Percentiles rank a stretch among this genome's conserved stretches.
Conservation (phyloP, 345 rosid species). For the Raphanus sativus region DNA sequence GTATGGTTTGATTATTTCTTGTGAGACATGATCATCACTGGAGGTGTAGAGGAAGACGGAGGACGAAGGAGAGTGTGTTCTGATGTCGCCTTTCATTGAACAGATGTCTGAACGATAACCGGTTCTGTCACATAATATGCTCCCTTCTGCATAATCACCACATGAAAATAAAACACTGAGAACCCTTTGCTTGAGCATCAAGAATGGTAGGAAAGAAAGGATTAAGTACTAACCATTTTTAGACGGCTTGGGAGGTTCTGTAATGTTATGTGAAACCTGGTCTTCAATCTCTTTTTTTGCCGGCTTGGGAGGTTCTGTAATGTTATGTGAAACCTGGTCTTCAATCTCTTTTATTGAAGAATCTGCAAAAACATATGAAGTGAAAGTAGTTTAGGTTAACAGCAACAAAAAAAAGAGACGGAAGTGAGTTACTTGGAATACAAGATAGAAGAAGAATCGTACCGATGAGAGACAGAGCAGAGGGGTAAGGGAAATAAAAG, state of each 20-base stretch:
- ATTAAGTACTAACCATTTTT: constrained; percentile 22
- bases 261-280: constrained; percentile 1
- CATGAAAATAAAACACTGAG: background rate
- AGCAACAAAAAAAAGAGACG: background rate
- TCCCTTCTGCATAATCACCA: constrained; percentile 31
- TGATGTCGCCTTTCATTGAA: constrained; percentile 74
- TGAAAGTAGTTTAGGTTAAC: constrained; percentile 1
- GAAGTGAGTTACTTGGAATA: constrained; percentile 8
- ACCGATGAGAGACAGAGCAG: constrained; percentile 36
- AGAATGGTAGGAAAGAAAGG: constrained; percentile 16
- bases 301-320: constrained; percentile 8
- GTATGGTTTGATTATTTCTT: constrained; percentile 67
- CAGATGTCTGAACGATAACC: constrained; percentile 69
- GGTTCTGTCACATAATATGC: constrained; percentile 63
- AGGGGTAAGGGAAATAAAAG: constrained; percentile 24
- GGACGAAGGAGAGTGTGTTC: constrained; percentile 64
- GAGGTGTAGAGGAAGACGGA: constrained; percentile 57
- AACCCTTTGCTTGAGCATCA: constrained; percentile 7
- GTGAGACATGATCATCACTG: constrained; percentile 14
- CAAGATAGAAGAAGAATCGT: constrained; percentile 18
- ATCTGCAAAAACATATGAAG: constrained; percentile 12
- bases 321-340: background rate
- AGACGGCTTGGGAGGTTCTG: constrained; percentile 13
- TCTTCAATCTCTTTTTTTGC: constrained; percentile 23
- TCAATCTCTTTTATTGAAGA: constrained; percentile 31